Evolutionary conservation across 2,329 filamentous ascomycete species (phyloP).

Genomic region (Fonsecaea multimorphosa): DNA sequence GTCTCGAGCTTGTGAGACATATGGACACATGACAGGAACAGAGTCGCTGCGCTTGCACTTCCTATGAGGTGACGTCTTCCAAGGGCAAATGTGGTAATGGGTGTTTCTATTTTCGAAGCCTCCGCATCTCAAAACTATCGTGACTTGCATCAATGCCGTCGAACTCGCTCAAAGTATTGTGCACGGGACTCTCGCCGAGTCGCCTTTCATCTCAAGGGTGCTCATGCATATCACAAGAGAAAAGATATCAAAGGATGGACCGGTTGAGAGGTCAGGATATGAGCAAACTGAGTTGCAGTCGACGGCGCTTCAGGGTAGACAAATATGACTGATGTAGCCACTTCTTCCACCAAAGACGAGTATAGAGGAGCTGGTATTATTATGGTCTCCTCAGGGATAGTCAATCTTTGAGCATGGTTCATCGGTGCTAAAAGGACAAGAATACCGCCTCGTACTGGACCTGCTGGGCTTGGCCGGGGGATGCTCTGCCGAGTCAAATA

Average conservation of each 20-base stretch:
- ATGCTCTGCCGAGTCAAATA: background rate
- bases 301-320: background rate
- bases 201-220: background rate
- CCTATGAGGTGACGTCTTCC: background rate
- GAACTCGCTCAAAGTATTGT: background rate
- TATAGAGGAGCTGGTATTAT: background rate
- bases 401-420: background rate
- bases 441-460: background rate
- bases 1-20: background rate
- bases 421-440: background rate
- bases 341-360: background rate
- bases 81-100: background rate
- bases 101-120: slow-evolving; percentile 1
- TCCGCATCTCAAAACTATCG: background rate
- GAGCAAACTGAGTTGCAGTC: background rate
- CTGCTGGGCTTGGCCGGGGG: background rate
- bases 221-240: background rate
- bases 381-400: background rate
- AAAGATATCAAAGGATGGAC: background rate
- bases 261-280: background rate
- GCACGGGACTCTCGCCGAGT: background rate
- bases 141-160: background rate
- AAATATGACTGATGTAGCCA: background rate
- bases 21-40: background rate
- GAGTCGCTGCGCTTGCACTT: background rate